Evolutionary conservation across 768 basidiomycete genomes (phyloP).

Genomic region (Megacollybia marginata): DNA sequence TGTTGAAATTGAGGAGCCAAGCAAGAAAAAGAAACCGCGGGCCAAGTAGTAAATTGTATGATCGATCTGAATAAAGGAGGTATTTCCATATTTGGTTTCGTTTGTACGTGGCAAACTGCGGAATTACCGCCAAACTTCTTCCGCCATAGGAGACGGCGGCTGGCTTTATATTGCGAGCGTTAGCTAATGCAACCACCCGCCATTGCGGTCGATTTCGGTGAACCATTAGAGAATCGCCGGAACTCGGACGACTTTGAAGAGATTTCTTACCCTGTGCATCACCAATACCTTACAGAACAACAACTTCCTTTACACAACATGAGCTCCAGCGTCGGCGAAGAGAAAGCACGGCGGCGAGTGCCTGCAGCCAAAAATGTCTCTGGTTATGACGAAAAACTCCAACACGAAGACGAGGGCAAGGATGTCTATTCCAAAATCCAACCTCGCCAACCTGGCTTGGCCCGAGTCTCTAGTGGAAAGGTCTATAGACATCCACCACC

Average conservation of each 20-base stretch:
- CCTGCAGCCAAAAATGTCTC: slow-evolving; percentile 17
- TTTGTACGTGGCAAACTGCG: too few relatives aligned
- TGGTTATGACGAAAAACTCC: slow-evolving; percentile 10
- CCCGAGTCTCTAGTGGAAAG: slow-evolving; percentile 47
- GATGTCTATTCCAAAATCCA: slow-evolving; percentile 44
- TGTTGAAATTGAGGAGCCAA: too few relatives aligned
- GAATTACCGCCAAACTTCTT: too few relatives aligned
- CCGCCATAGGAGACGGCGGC: too few relatives aligned
- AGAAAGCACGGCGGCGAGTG: slow-evolving; percentile 53
- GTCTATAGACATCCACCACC: not conserved
- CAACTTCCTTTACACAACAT: slow-evolving; percentile 45
- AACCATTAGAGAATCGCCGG: slow-evolving; percentile 37
- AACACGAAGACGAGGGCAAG: slow-evolving; percentile 42
- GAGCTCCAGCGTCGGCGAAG: slow-evolving; percentile 41
- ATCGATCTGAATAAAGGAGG: too few relatives aligned
- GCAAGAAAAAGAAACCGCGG: too few relatives aligned
- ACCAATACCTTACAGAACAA: slow-evolving; percentile 34
- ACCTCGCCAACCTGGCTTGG: slow-evolving; percentile 1
- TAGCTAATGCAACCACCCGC: slow-evolving; percentile 56
- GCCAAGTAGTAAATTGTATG: too few relatives aligned
- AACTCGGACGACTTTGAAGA: slow-evolving; percentile 53
- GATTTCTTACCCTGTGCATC: slow-evolving; percentile 46
- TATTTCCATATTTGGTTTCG: too few relatives aligned
- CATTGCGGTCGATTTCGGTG: slow-evolving; percentile 65
- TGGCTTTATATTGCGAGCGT: too few relatives aligned